phyloP scores from a whole-genome alignment of 2,329 filamentous ascomycete genomes.

The Didymella sp. region DNA sequence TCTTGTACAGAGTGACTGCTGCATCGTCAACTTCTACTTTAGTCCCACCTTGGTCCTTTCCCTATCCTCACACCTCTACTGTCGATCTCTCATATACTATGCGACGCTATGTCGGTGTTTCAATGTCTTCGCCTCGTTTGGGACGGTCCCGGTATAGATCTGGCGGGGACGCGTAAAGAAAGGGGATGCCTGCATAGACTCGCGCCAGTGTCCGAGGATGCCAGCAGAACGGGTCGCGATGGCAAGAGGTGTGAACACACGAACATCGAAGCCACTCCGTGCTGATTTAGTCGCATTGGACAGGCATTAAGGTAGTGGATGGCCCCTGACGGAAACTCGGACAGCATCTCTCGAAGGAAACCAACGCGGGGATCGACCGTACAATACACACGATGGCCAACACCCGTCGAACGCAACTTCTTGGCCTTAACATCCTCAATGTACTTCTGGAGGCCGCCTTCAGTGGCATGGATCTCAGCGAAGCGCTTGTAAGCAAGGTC shows the following conservation, averaged over 20 bases:
- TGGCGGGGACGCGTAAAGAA: neutral
- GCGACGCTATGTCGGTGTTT: neutral
- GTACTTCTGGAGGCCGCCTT: neutral
- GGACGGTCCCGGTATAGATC: neutral
- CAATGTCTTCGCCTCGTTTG: neutral
- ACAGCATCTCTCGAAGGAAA: neutral
- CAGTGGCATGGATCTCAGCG: neutral
- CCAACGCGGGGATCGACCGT: neutral
- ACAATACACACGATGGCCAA: neutral
- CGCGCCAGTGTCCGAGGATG: constrained; percentile 1
- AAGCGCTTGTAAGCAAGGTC: constrained; percentile 2
- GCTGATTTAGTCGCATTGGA: neutral
- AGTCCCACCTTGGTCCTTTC: neutral
- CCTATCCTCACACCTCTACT: neutral
- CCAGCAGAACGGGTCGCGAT: neutral
- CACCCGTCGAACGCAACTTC: neutral
- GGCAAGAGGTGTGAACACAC: constrained; percentile 1
- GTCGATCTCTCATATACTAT: neutral
- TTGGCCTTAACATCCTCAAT: neutral
- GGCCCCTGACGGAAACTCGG: neutral
- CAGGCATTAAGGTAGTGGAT: neutral
- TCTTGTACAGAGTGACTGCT: neutral
- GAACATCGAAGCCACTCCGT: neutral
- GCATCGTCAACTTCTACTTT: neutral
- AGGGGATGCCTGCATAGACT: neutral